Evolutionary conservation across 768 basidiomycete species (phyloP), one percentile per base, ranked within the genome.

Genomic region (Epithele typhae): DNA sequence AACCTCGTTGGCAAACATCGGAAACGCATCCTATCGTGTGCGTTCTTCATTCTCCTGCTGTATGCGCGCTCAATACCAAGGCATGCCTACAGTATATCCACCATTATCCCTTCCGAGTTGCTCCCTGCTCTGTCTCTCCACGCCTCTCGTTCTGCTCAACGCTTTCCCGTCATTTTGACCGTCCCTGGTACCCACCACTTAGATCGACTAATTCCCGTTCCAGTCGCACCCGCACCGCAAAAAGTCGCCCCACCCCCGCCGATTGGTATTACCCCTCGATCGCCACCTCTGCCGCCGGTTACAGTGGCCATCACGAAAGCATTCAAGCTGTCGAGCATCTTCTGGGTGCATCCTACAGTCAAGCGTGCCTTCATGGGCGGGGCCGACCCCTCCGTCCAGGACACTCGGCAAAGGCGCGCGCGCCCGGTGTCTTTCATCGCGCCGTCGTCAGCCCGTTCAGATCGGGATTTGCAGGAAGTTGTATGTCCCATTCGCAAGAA

Each of bases 21-120:
- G 72, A 77, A 19, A 77, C 84, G 0, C 90, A 92, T 64, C 90
- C 91, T 6, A 87, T 94, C 60, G 89, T 91, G 87, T 88, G 51
- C 42, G 77, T 68, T 5, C n/a, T 42, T 17, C 17, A 25, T 35
- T 37, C 17, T 40, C 15, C 15, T 25, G 18, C 8, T 6, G 17
- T 25, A 23, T 33, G 33, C 37, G 17, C 25, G 53, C 23, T 25
- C 6, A 25, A 17, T 22, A 36, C 48, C 30, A 11, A 27, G 14
- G n/a, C 11, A 25, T 18, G 33, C 32, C 21, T 27, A n/a, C 15
- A 79, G 78, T 51, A 72, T 81, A 33, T 82, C 81, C 0, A 65
- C 70, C n/a, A 70, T 83, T 37, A 68, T 83, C 58, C 79, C 81
- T 1, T 64, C 68, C 6, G 75, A 80, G 43, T 62, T 74, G 5